Evolutionary conservation across 768 basidiomycete genomes (phyloP), one percentile per base, ranked within the genome.

Genomic region (Boletus reticulatus): DNA sequence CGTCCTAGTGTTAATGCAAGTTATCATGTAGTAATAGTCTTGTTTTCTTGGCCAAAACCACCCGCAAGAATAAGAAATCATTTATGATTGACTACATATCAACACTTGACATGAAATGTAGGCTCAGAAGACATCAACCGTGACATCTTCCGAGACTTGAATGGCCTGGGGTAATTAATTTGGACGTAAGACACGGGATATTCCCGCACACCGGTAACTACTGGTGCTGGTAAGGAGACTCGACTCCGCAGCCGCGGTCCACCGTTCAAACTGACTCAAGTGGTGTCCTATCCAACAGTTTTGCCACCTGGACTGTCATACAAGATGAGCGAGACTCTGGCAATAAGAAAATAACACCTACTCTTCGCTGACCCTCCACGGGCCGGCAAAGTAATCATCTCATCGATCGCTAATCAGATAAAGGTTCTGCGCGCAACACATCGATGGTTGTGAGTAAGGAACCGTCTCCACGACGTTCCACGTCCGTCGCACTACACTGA

Each of bases 151-250:
- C 65, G 9, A 73, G 69, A 34, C 70, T 73, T 63, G 58, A 13
- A 62, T 61, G 73, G 22, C 68, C 73, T 73, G 68, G 70, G 73
- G 56, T 74, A 74, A 63, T 74, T 73, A 20, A 73, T 72, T 73
- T 73, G 57, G 37, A 29, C 8, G 54, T 54, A 62, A 66, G 56
- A 61, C 59, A 64, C 62, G 70, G 63, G 66, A 55, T 46, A 43
- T 42, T 45, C 70, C 69, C 63, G 60, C 42, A 52, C 59, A 55
- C 63, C 59, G 56, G 66, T 57, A 55, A 55, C 58, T 48, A 63
- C 52, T 53, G 20, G 45, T 52, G 62, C 24, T 48, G 55, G 47
- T 9, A 49, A 59, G 52, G 44, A 14, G 24, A 51, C 41, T 50
- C 29, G 37, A 41, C 56, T 56, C 34, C 16, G 51, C 53, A 50